Percentiles rank a stretch among this genome's conserved stretches.
Evolutionary conservation across 192 early-diverging fungal species (phyloP).

Genomic region (Chytriomyces hyalinus): DNA sequence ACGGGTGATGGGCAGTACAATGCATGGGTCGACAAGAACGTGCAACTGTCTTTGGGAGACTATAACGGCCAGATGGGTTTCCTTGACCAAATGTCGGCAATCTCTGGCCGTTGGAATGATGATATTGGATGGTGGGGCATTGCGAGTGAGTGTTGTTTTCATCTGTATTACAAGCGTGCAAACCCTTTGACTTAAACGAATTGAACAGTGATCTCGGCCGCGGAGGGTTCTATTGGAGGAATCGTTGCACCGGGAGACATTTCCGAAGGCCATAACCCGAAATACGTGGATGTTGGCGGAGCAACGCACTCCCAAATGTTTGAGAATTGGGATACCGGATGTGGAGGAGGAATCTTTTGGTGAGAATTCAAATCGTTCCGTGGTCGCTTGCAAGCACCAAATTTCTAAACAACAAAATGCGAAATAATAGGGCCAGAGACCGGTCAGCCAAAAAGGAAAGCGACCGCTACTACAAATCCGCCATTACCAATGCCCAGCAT

Average conservation of each 20-base stretch:
- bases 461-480: conserved; percentile 45
- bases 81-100: conserved; percentile 22
- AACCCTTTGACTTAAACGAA: neutral
- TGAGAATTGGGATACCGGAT: conserved; percentile 47
- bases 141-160: neutral
- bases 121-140: conserved; percentile 59
- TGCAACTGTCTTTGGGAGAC: conserved; percentile 20
- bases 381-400: no score
- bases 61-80: conserved; percentile 23
- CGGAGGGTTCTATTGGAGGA: conserved; percentile 15
- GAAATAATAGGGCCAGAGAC: conserved; percentile 33
- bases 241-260: conserved; percentile 19
- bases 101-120: conserved; percentile 37
- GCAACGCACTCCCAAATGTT: conserved; percentile 47
- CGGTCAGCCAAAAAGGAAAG: conserved; percentile 10
- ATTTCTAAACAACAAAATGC: neutral
- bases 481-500: conserved; percentile 52
- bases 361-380: neutral
- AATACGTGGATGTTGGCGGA: conserved; percentile 35
- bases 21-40: conserved; percentile 16
- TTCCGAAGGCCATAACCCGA: conserved; percentile 2
- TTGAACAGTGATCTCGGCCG: conserved; percentile 28
- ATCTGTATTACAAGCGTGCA: conserved; percentile 33
- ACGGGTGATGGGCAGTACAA: conserved; percentile 30
- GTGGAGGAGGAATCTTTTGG: conserved; percentile 61